phyloP scores from a whole-genome alignment of 2,329 filamentous ascomycete genomes.

The Sporothrix mexicana region DNA sequence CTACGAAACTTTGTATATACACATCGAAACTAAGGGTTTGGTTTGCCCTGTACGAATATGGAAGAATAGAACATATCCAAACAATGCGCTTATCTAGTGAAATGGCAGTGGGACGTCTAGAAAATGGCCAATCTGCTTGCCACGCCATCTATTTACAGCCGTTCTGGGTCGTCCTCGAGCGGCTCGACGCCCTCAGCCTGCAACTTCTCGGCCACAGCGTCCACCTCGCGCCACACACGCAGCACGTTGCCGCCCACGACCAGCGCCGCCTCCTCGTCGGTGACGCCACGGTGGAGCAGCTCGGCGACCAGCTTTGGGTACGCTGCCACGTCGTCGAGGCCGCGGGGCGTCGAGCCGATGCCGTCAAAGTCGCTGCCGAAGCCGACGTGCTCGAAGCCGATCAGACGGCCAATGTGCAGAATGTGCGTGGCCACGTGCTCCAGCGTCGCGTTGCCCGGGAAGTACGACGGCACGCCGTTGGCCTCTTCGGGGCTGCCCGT shows the following conservation, averaged over 20 bases:
- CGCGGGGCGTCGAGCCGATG: slow-evolving; percentile 68
- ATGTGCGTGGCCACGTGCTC: slow-evolving; percentile 81
- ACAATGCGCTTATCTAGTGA: background rate
- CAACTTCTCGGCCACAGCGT: slow-evolving; percentile 70
- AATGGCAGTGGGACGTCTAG: background rate
- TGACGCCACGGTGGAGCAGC: slow-evolving; percentile 74
- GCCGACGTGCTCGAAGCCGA: slow-evolving; percentile 88
- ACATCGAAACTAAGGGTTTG: background rate
- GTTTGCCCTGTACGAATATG: slow-evolving; percentile 19
- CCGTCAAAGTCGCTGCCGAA: slow-evolving; percentile 91
- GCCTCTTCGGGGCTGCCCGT: slow-evolving; percentile 56
- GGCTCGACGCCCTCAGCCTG: slow-evolving; percentile 61
- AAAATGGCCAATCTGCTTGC: background rate
- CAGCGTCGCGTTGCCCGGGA: slow-evolving; percentile 73
- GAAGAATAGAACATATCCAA: background rate
- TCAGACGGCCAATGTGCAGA: slow-evolving; percentile 77
- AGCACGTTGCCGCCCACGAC: slow-evolving; percentile 81
- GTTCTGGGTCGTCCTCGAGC: slow-evolving; percentile 59
- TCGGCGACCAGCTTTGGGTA: slow-evolving; percentile 80
- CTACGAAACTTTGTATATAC: slow-evolving; percentile 28
- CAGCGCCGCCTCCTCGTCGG: slow-evolving; percentile 73
- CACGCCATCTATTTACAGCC: background rate
- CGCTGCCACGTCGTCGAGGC: slow-evolving; percentile 83
- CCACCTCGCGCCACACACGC: slow-evolving; percentile 82
- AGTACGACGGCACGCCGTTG: slow-evolving; percentile 68